Evolutionary conservation across 805 yeast genomes (phyloP).

Genomic region (Suhomyces sp.): DNA sequence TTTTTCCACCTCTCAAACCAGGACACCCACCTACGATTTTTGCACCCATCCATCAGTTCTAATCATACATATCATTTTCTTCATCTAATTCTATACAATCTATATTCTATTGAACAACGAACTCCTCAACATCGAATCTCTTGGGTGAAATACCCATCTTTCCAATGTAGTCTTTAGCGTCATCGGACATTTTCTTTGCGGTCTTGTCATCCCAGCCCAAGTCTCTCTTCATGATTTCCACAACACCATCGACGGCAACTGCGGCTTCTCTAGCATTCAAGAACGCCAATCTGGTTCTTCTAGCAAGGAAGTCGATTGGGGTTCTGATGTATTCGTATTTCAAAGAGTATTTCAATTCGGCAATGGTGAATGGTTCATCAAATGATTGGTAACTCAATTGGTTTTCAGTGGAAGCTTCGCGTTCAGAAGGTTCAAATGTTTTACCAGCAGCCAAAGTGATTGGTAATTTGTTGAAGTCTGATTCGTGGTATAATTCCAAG

Average conservation of each 20-base stretch:
- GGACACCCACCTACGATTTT: not conserved
- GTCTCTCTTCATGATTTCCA: slow-evolving; percentile 78
- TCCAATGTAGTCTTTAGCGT: slow-evolving; percentile 57
- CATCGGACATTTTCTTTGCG: slow-evolving; percentile 49
- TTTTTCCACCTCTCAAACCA: not conserved
- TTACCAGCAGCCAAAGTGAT: slow-evolving; percentile 51
- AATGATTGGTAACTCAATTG: slow-evolving; percentile 47
- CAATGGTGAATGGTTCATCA: slow-evolving; percentile 85
- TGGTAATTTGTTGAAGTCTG: slow-evolving; percentile 59
- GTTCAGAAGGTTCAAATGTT: slow-evolving; percentile 29
- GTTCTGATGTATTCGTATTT: slow-evolving; percentile 83
- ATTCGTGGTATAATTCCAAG: slow-evolving; percentile 52
- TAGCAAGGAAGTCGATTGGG: slow-evolving; percentile 84
- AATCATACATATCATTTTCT: not conserved
- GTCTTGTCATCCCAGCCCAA: slow-evolving; percentile 66
- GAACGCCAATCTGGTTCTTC: slow-evolving; percentile 92
- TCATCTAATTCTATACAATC: not conserved
- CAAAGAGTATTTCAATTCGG: slow-evolving; percentile 81
- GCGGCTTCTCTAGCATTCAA: slow-evolving; percentile 83
- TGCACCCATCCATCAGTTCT: not conserved
- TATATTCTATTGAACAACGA: slow-evolving; percentile 13
- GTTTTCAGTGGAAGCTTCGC: slow-evolving; percentile 26
- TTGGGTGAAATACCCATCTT: slow-evolving; percentile 50
- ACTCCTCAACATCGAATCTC: slow-evolving; percentile 17
- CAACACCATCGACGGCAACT: slow-evolving; percentile 78